These are phyloP conservation scores for Rhizopus arrhizus DNA, from an alignment of 371 early-diverging fungal species.

Conservation along the genomic window DNA sequence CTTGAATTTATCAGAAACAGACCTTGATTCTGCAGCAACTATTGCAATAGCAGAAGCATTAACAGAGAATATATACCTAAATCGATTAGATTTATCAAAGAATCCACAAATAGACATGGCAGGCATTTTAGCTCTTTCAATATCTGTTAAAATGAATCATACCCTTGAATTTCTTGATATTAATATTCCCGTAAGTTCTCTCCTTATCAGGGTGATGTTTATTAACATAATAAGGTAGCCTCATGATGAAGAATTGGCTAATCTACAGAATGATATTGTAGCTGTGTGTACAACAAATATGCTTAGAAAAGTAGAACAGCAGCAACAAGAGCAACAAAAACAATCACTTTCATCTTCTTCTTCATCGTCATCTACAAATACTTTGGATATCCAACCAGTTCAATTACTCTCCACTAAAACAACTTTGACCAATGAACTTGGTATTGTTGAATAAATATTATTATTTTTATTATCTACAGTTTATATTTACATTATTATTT, in stretches of 20 bases:
- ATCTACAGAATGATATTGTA: slow-evolving; percentile 72
- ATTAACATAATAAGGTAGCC: slow-evolving; percentile 32
- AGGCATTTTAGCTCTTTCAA: slow-evolving; percentile 77
- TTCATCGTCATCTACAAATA: neutral
- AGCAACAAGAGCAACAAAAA: slow-evolving; percentile 14
- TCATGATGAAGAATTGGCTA: slow-evolving; percentile 66
- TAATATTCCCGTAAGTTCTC: slow-evolving; percentile 58
- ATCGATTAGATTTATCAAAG: slow-evolving; percentile 71
- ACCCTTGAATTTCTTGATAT: slow-evolving; percentile 74
- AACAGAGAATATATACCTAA: slow-evolving; percentile 70
- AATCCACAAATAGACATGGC: slow-evolving; percentile 77
- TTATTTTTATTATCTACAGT: neutral
- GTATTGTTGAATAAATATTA: slow-evolving; percentile 1
- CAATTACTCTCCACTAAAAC: neutral
- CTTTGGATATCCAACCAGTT: neutral
- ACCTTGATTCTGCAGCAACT: slow-evolving; percentile 47
- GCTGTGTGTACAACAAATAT: slow-evolving; percentile 73
- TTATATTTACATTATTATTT: neutral
- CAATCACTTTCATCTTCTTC: neutral
- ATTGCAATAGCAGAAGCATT: slow-evolving; percentile 80
- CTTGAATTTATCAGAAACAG: slow-evolving; percentile 17
- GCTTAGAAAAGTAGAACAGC: slow-evolving; percentile 36
- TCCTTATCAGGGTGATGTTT: neutral
- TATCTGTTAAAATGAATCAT: slow-evolving; percentile 72
- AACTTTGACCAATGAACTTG: neutral